Evolutionary conservation across 2,329 filamentous ascomycete species (phyloP).

Genomic region (Parastagonospora avenae): DNA sequence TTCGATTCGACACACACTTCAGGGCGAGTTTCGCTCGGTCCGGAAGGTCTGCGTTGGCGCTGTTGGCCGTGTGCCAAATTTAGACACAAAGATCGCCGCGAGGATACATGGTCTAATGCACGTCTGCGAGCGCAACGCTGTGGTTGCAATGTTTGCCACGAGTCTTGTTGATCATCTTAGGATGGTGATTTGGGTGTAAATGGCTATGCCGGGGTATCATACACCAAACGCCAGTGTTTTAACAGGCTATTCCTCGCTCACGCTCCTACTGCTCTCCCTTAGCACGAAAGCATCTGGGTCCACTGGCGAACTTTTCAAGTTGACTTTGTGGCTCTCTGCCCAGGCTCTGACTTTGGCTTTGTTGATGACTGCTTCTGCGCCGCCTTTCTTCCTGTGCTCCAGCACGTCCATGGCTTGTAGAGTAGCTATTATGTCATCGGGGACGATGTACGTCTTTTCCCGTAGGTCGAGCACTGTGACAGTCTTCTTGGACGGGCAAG

Average conservation of each 20-base stretch:
- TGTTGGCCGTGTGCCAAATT: not conserved
- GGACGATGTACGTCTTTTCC: conserved; percentile 78
- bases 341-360: conserved; percentile 69
- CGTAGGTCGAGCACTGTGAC: conserved; percentile 75
- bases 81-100: not conserved
- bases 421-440: conserved; percentile 80
- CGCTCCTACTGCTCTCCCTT: conserved; percentile 53
- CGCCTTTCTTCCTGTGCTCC: conserved; percentile 58
- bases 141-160: not conserved
- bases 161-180: not conserved
- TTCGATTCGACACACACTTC: not conserved
- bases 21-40: too few relatives aligned
- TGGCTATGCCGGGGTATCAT: conserved; percentile 7
- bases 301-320: conserved; percentile 64
- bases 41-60: not conserved
- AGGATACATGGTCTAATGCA: too few relatives aligned
- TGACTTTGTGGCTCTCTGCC: conserved; percentile 66
- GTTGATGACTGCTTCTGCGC: conserved; percentile 57
- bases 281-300: conserved; percentile 76
- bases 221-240: conserved; percentile 3
- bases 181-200: not conserved
- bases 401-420: conserved; percentile 80
- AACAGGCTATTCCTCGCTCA: conserved; percentile 48
- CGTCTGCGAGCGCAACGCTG: too few relatives aligned
- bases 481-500: conserved; percentile 52